Base-by-base conservation (phyloP, 176 grass and related monocot genomes). In the Otatea glauca region DNA sequence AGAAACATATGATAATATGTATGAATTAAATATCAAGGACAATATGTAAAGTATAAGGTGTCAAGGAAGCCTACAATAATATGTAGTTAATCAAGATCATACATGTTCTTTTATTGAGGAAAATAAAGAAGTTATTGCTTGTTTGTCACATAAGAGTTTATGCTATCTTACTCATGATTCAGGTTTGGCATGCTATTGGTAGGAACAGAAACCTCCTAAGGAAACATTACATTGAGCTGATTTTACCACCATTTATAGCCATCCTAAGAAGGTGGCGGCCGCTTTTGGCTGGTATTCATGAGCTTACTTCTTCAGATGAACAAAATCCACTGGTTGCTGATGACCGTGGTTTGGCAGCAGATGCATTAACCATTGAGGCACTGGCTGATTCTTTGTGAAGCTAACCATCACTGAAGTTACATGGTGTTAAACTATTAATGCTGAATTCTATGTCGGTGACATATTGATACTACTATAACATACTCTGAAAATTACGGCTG, bases 141-240 rank as follows among this genome's bases (percentile, higher is more conserved):
- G 54, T 56, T 56, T 3, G 58, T 60, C 4, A n/a, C 59, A 75
- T 73, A 37, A 75, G 25, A 47, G 55, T 37, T 79, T 59, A 23
- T 84, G 18, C 60, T 38, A 76, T 74, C 8, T 74, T 76, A 61
- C 50, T 81, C 54, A 73, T 89, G 60, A 84, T 88, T 45, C 85
- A 98, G 96, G 89, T 98, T 79, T 98, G 96, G 96, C 93, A 95
- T 88, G 91, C 96, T 79, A 80, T 98, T 89, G 86, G 88, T 78
- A 94, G 76, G 85, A 91, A 98, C 77, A 93, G 82, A 80, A 92
- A 85, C 67, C 93, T 91, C 65, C 58, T 95, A 74, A 87, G 96
- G 81, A 98, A 95, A 85, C 93, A 95, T 56, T 98, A 92, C 72
- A 80, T 98, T 65, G 92, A 92, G 76, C 51, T 91, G 81, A 98